Evolutionary conservation across 208 protist genomes (phyloP), one percentile per base, ranked within the genome.

Genomic region (Wallacemonas sp.): DNA sequence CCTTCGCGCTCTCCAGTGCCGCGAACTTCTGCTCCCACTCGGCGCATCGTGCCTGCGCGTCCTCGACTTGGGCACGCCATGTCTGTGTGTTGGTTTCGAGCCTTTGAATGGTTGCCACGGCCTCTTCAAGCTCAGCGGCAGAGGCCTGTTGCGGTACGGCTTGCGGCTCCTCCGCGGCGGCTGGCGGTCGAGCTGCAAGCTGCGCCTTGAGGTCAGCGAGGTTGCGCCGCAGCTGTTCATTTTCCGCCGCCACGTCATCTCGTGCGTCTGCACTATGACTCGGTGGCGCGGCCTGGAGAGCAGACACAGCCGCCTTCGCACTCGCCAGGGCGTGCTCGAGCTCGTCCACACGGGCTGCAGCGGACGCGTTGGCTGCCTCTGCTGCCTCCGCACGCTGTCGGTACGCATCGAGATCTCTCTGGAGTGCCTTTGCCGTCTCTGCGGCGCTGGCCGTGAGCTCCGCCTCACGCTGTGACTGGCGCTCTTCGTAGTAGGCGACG

Each of bases 401-500:
- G 30, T 26, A 33, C 30, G 36, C 54, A 0, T 62, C 46, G 0
- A 69, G 5, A 30, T 78, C 48, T 29, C 60, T 16, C 30, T 44
- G 34, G 24, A 66, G 14, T 19, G 16, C 33, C 14, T 46, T 29
- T 21, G 27, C 30, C 12, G 24, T 43, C 21, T 33, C 34, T 6
- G 32, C 19, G 4, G 68, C 41, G 6, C 52, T 60, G 1, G 46
- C 21, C 17, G 26, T 23, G n/a, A 46, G 41, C n/a, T 14, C 54
- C 0, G 61, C 48, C 24, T 66, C 66, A 1, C 36, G 30, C 27
- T 69, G 60, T 17, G 27, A 27, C 16, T 24, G 60, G 57, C 72
- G 64, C 33, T 47, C 39, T 55, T 87, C 80, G 54, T 87, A 90
- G 63, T 85, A 81, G 19, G 47, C 56, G 1, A 87, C 75, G 0